Evolutionary conservation across 768 basidiomycete genomes (phyloP), one percentile per base, ranked within the genome.

Genomic region (Gymnopilus dilepis): DNA sequence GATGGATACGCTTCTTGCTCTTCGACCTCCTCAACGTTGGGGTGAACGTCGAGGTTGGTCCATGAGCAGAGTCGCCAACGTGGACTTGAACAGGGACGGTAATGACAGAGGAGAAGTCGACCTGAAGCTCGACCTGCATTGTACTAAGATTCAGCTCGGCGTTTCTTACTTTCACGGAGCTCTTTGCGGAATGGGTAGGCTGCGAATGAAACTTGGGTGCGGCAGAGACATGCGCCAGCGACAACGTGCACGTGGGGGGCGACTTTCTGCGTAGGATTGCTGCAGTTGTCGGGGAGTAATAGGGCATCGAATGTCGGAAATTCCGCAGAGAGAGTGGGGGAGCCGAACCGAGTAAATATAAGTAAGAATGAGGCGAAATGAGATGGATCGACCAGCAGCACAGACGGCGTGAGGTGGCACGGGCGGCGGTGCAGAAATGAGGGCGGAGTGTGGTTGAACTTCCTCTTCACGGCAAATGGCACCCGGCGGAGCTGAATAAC

Each of bases 181-280:
- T 59, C 58, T 34, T 48, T 21, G 42, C 6, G 40, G 11, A 7
- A 34, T 28, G 13, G 40, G 40, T n/a, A 37, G 37, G 28, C 28
- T 59, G 58, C 24, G 58, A 38, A 24, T 53, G 58, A 13, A 59
- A 52, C 21, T 53, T 53, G 38, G 56, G 42, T 24, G 61, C 61
- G 21, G 61, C 60, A 41, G 54, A 50, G 30, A 62, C 65, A 56
- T 66, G 65, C 38, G 65, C 59, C n/a, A 66, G 55, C 26, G 65
- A 66, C n/a, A 66, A 30, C 4, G 61, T 66, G 26, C 65, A 63
- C 48, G 65, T 63, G 47, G 65, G 41, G 12, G 48, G 24, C 13
- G 65, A 53, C 56, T 66, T 66, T 58, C 58, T 60, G 34, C 33
- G 54, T 22, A 50, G 53, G 26, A 47, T 53, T 37, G 56, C 28